phyloP scores from a whole-genome alignment of 768 basidiomycete species.

The Leccinum obscurum region DNA sequence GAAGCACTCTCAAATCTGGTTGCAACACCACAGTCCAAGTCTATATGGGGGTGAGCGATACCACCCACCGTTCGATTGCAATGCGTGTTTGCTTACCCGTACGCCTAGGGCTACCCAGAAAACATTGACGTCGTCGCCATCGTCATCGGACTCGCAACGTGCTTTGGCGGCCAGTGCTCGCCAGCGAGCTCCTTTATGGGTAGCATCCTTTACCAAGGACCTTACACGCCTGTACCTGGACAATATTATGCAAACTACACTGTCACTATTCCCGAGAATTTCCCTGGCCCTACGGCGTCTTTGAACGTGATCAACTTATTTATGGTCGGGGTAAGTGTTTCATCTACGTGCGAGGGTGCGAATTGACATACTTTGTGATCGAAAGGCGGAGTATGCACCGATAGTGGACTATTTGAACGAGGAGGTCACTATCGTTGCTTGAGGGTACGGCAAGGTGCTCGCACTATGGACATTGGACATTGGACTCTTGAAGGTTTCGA shows the following conservation, averaged over 20 bases:
- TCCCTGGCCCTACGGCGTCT: constrained; percentile 33
- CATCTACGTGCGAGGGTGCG: neutral
- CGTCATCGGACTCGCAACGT: constrained; percentile 33
- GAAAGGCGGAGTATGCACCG: constrained; percentile 13
- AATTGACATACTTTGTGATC: neutral
- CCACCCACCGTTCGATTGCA: neutral
- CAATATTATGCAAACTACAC: constrained; percentile 34
- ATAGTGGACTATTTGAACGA: constrained; percentile 26
- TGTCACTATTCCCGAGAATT: constrained; percentile 27
- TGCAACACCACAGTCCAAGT: constrained; percentile 15
- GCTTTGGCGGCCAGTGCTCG: constrained; percentile 24
- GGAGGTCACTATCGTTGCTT: constrained; percentile 15
- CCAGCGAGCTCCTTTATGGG: constrained; percentile 29
- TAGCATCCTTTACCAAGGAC: constrained; percentile 36
- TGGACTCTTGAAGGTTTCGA: neutral
- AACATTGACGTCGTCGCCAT: constrained; percentile 31
- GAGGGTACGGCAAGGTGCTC: neutral
- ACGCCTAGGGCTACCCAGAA: constrained; percentile 17
- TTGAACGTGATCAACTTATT: constrained; percentile 39
- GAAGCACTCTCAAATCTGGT: constrained; percentile 11
- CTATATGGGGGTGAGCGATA: constrained; percentile 17
- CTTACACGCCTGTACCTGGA: constrained; percentile 26
- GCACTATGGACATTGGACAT: neutral
- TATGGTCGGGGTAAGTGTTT: constrained; percentile 41
- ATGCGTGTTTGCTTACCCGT: neutral